phyloP scores from a whole-genome alignment of 768 basidiomycete species.

The Dictyophora rubrovolvata region DNA sequence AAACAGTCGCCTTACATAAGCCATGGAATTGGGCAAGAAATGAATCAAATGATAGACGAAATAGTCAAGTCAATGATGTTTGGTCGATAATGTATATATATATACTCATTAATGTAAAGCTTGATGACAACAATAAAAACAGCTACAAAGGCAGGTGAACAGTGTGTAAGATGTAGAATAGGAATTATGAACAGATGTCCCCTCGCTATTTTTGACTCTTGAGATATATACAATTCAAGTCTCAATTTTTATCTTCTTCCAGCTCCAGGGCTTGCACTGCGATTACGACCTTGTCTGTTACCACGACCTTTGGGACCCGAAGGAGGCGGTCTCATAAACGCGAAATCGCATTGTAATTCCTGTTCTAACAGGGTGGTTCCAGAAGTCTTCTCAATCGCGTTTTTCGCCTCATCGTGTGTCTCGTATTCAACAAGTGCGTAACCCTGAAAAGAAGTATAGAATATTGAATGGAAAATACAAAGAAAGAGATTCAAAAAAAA shows the following conservation, averaged over 20 bases:
- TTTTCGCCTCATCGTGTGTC: constrained; percentile 87
- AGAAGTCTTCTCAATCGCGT: constrained; percentile 84
- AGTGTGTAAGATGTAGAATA: too few species aligned
- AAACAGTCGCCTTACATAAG: too few species aligned
- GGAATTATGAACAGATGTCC: too few species aligned
- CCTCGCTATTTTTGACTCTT: too few species aligned
- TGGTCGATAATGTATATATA: too few species aligned
- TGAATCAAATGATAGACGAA: too few species aligned
- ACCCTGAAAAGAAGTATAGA: constrained; percentile 43
- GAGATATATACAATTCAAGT: not conserved
- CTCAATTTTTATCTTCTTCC: constrained; percentile 34
- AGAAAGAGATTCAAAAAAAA: not conserved
- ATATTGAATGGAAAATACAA: not conserved
- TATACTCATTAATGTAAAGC: too few species aligned
- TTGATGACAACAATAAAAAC: too few species aligned
- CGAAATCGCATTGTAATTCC: constrained; percentile 80
- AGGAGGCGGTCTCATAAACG: constrained; percentile 79
- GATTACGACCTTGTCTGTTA: constrained; percentile 46
- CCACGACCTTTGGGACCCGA: constrained; percentile 68
- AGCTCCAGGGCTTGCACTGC: constrained; percentile 70
- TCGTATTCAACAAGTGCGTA: constrained; percentile 98
- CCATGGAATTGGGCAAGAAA: too few species aligned
- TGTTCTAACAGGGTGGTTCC: constrained; percentile 82
- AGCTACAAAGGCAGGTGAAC: too few species aligned
- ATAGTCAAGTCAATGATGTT: too few species aligned